phyloP scores from a whole-genome alignment of 139 green algal genomes.

The Gonium pectorale region DNA sequence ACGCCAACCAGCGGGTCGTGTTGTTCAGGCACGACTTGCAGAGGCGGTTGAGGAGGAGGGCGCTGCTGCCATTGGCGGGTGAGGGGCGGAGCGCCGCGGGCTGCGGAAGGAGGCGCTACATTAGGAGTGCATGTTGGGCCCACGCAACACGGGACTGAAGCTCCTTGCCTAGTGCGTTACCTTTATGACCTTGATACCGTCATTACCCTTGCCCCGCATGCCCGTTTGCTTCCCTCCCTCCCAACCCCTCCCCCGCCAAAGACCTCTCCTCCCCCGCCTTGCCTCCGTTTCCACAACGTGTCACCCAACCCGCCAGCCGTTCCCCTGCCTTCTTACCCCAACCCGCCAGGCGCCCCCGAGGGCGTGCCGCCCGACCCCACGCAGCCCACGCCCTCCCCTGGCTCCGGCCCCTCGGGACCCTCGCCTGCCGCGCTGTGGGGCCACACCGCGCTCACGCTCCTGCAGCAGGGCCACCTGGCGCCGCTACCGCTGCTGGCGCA shows the following conservation, averaged over 20 bases:
- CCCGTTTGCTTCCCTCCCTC: background rate
- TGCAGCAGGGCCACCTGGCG: constrained; percentile 93
- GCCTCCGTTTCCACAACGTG: too few species aligned
- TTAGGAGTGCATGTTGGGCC: too few species aligned
- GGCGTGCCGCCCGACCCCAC: background rate
- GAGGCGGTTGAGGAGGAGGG: constrained; percentile 57
- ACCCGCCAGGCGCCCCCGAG: background rate
- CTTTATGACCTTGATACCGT: too few species aligned
- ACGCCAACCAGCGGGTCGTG: constrained; percentile 66
- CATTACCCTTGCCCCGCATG: too few species aligned
- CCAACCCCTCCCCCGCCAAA: background rate
- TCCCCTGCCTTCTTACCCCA: too few species aligned
- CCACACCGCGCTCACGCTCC: constrained; percentile 84
- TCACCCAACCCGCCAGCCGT: background rate
- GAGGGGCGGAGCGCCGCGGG: background rate
- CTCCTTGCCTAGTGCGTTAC: too few species aligned
- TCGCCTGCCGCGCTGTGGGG: constrained; percentile 56
- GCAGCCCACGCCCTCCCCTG: background rate
- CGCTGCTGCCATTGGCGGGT: constrained; percentile 59
- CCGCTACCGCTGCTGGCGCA: constrained; percentile 88
- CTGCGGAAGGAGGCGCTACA: too few species aligned
- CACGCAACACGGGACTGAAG: too few species aligned
- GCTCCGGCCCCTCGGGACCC: background rate
- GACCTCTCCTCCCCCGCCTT: background rate
- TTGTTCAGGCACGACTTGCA: constrained; percentile 75